Evolutionary conservation across 225 moss, liverwort and hornwort species (phyloP).

Genomic region (Pseudisothecium myosuroides): DNA sequence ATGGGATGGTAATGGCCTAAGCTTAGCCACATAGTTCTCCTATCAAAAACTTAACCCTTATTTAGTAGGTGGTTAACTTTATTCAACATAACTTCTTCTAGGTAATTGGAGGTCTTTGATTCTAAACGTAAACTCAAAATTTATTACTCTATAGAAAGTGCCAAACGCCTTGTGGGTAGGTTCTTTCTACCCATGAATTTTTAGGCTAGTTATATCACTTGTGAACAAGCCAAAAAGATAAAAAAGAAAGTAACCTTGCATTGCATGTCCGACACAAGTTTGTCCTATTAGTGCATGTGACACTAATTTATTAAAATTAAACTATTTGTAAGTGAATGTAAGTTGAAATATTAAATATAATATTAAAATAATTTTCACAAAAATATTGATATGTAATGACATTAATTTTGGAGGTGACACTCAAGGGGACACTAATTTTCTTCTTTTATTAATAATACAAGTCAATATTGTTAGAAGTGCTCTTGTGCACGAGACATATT

Average conservation of each 20-base stretch:
- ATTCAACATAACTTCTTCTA: neutral
- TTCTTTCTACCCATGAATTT: neutral
- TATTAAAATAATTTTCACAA: neutral
- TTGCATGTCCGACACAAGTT: neutral
- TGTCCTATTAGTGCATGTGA: neutral
- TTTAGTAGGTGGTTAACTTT: neutral
- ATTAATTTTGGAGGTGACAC: neutral
- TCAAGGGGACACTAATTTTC: neutral
- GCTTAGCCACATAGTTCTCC: neutral
- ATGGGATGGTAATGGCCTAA: neutral
- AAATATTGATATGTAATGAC: neutral
- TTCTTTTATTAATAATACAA: neutral
- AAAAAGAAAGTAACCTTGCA: neutral
- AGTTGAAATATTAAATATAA: too few relatives aligned
- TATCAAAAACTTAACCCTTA: neutral
- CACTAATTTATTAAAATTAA: neutral
- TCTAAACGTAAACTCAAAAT: neutral
- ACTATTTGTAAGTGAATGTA: neutral
- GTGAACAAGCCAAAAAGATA: neutral
- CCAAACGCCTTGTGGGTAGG: accelerated
- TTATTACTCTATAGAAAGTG: neutral
- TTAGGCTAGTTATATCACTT: accelerated
- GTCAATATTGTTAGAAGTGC: neutral
- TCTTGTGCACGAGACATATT: neutral
- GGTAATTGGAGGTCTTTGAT: neutral